Base-by-base conservation (phyloP, 306 rosid species). In the Glycine soja region DNA sequence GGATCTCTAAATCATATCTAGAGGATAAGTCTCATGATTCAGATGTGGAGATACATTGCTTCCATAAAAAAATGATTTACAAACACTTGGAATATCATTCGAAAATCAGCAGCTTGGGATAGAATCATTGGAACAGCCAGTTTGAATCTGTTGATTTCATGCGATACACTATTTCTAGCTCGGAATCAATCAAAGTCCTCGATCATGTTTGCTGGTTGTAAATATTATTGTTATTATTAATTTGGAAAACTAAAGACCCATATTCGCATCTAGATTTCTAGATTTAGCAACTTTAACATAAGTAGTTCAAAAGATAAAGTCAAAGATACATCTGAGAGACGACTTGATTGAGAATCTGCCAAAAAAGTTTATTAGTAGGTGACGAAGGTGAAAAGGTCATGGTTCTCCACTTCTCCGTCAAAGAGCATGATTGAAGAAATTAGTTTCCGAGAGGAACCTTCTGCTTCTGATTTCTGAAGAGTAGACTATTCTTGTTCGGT, bases 321-420 rank as follows among this genome's bases (percentile, higher is more conserved):
- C 86, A 71, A 72, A 72, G 46, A 65, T 10, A 5, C 70, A 42
- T 11, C 36, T 9, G 30, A 40, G 68, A 10, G 51, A 70, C 3
- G 66, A 70, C 79, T 40, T 19, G 16, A 72, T 8, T 46, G 51
- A 46, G 51, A 77, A 77, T 71, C 9, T 32, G 61, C 8, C 64
- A 70, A 10, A 51, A 51, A 24, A 14, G 13, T 56, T 24, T 36
- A 7, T 24, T 36, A 7, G 42, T 15, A 62, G 72, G 46, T 50
- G 58, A 73, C 56, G 78, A 50, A 34, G n/a, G 14, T 24, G 81
- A 82, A 69, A 52, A 69, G 19, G 82, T 76, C 81, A 19, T 59
- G 74, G 65, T 77, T 64, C 13, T 40, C 51, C 19, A 78, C 61
- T 77, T 64, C 13, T 40, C 51, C 19, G 82, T 70, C 86, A 70